Evolutionary conservation across 2,329 filamentous ascomycete genomes (phyloP).

Genomic region (Rutstroemia sp.): DNA sequence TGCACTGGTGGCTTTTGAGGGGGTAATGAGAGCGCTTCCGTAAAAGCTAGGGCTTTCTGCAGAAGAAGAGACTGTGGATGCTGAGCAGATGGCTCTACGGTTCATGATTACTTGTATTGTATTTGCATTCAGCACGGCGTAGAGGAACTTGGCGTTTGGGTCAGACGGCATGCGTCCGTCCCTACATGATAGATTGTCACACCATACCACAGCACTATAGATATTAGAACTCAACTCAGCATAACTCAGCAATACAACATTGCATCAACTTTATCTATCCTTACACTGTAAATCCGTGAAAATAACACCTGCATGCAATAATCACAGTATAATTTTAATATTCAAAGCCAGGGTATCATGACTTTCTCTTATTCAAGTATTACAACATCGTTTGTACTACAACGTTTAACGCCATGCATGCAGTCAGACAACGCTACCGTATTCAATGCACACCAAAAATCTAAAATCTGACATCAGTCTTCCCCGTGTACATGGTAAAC

Average conservation of each 20-base stretch:
- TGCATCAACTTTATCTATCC: background rate
- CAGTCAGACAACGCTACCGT: background rate
- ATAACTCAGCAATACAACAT: background rate
- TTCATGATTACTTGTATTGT: background rate
- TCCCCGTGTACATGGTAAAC: background rate
- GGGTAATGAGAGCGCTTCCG: slow-evolving; percentile 64
- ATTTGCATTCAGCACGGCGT: too few relatives aligned
- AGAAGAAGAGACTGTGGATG: background rate
- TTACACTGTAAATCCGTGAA: too few relatives aligned
- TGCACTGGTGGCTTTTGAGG: slow-evolving; percentile 89
- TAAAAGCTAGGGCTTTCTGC: slow-evolving; percentile 4
- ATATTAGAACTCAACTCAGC: background rate
- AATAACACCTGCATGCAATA: too few relatives aligned
- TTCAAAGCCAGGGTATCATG: background rate
- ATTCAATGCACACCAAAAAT: background rate
- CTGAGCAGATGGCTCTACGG: too few relatives aligned
- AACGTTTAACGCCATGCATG: background rate
- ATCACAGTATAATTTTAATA: too few relatives aligned
- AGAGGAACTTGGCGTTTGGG: background rate
- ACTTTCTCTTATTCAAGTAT: background rate
- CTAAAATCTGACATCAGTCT: background rate
- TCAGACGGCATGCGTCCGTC: background rate
- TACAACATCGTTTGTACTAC: background rate
- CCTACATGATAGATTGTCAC: background rate
- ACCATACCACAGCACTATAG: background rate